Percentiles rank a stretch among this genome's conserved stretches.
Conservation (phyloP, 495 filamentous ascomycete species). For the Daldinia caldariorum region DNA sequence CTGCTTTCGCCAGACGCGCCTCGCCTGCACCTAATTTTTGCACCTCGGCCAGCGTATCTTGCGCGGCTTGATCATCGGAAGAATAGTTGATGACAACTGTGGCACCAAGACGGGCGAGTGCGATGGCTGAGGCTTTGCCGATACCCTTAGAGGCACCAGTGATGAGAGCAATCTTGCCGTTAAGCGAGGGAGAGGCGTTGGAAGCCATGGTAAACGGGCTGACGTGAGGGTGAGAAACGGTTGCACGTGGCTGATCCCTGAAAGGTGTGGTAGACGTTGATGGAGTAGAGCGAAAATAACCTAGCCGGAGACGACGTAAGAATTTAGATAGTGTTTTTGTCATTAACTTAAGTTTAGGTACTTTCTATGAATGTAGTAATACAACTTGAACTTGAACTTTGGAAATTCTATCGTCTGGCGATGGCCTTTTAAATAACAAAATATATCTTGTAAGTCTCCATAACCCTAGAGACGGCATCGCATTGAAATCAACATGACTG, state of each 20-base stretch:
- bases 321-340: conserved; percentile 24
- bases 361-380: not conserved
- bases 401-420: conserved; percentile 6
- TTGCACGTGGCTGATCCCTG: not conserved
- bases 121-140: conserved; percentile 66
- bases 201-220: conserved; percentile 22
- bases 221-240: not conserved
- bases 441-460: not conserved
- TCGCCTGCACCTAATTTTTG: conserved; percentile 61
- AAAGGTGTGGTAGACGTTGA: not conserved
- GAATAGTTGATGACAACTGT: conserved; percentile 73
- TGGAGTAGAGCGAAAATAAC: not conserved
- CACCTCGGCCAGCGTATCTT: conserved; percentile 57
- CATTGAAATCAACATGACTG: too few species aligned
- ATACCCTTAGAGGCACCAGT: conserved; percentile 77
- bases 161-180: conserved; percentile 69
- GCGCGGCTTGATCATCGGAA: conserved; percentile 61
- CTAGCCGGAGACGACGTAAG: conserved; percentile 1
- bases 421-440: conserved; percentile 13
- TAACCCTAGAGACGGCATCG: too few species aligned
- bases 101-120: conserved; percentile 66
- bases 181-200: conserved; percentile 47
- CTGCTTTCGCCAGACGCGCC: conserved; percentile 68
- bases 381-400: too few species aligned
- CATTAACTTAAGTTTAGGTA: too few species aligned